These are phyloP conservation scores for Candida sojae DNA, from an alignment of 1,139 yeast species.

Conservation along the genomic window DNA sequence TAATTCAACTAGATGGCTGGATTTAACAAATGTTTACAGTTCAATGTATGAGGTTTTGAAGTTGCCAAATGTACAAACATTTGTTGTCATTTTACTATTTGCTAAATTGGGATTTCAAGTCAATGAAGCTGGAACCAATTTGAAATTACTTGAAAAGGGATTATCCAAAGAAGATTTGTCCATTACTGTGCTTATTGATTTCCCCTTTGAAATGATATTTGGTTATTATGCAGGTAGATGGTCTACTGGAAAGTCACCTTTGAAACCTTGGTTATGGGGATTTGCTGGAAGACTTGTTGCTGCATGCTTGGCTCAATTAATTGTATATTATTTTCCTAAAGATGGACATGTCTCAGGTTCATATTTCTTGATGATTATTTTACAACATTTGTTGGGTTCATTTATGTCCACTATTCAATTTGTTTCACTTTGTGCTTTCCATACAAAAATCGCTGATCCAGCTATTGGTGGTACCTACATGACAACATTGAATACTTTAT, in stretches of 20 bases:
- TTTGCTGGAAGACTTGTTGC: conserved; percentile 82
- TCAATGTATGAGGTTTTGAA: conserved; percentile 79
- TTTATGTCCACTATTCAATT: conserved; percentile 95
- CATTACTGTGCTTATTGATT: conserved; percentile 87
- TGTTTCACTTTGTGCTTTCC: conserved; percentile 92
- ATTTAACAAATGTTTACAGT: conserved; percentile 55
- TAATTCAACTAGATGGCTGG: conserved; percentile 28
- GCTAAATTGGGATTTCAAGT: conserved; percentile 94
- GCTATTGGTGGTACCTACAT: conserved; percentile 95
- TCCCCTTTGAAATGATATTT: conserved; percentile 92
- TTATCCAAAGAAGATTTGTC: conserved; percentile 92
- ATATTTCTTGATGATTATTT: conserved; percentile 69
- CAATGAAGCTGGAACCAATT: conserved; percentile 92
- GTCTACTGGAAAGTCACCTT: conserved; percentile 74
- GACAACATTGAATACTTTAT: conserved; percentile 91
- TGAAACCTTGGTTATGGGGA: conserved; percentile 89
- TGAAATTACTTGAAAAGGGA: conserved; percentile 91
- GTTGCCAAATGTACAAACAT: conserved; percentile 73
- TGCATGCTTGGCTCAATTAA: conserved; percentile 72
- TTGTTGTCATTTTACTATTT: conserved; percentile 72
- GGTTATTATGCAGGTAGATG: conserved; percentile 96
- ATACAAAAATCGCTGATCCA: conserved; percentile 94
- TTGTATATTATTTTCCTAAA: conserved; percentile 72
- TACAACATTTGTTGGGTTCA: conserved; percentile 82
- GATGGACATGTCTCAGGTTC: conserved; percentile 43